A percentile compares a stretch with the other conserved stretches of the same genome.
These are phyloP conservation scores for Trametes cubensis DNA, from an alignment of 768 basidiomycete genomes.

Conservation along the genomic window DNA sequence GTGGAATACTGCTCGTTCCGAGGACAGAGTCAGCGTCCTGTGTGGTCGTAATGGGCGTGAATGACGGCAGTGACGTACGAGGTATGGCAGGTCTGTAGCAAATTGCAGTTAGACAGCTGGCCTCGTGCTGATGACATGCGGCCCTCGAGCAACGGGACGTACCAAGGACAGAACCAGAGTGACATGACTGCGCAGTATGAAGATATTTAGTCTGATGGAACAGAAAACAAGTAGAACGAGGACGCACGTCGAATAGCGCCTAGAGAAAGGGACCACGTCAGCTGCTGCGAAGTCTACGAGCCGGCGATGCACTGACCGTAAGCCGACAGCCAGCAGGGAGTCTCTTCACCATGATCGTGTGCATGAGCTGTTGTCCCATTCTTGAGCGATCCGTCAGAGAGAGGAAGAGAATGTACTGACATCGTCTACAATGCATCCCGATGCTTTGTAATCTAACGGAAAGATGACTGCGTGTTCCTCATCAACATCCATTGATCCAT, in stretches of 20 bases:
- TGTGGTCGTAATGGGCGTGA: neutral
- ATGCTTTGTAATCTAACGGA: conserved; percentile 68
- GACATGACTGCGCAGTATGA: conserved; percentile 61
- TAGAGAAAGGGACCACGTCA: conserved; percentile 1
- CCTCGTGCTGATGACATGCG: too few relatives aligned
- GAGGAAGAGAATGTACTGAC: conserved; percentile 45
- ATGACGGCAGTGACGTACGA: conserved; percentile 39
- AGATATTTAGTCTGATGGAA: neutral
- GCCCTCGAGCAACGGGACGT: conserved; percentile 24
- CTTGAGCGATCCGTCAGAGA: neutral
- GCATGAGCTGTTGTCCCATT: conserved; percentile 56
- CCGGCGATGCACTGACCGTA: conserved; percentile 58
- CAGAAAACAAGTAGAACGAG: too few relatives aligned
- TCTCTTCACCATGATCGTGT: conserved; percentile 72
- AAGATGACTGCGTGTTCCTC: conserved; percentile 66
- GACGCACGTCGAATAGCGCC: conserved; percentile 37
- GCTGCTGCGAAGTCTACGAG: neutral
- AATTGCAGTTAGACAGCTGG: neutral
- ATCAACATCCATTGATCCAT: neutral
- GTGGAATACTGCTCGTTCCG: conserved; percentile 32
- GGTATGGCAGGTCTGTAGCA: conserved; percentile 65
- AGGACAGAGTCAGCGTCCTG: neutral
- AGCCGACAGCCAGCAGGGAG: conserved; percentile 88
- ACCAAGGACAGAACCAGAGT: conserved; percentile 90
- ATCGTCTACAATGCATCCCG: conserved; percentile 88